Evolutionary conservation across 441 rosid species (phyloP).

Genomic region (Pelargonium cotyledonis): DNA sequence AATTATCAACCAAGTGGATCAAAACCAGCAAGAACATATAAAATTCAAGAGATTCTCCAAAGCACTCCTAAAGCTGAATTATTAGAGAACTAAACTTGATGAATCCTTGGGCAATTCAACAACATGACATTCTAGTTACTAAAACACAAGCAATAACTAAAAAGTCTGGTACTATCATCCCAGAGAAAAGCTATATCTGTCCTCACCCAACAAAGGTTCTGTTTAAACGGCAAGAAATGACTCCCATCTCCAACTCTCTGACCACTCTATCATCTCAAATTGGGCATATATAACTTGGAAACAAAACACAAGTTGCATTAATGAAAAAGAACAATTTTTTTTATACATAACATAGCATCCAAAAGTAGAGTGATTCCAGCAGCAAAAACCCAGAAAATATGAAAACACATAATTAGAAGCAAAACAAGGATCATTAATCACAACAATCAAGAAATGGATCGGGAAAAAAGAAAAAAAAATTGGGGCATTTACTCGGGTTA

Average conservation of each 20-base stretch:
- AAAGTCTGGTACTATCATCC: constrained; percentile 11
- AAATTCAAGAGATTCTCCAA: constrained; percentile 21
- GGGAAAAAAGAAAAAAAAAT: neutral
- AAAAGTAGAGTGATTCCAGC: neutral
- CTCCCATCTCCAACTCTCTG: no score
- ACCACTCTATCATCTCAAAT: neutral
- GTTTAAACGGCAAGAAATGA: no score
- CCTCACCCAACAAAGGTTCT: no score
- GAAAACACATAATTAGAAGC: neutral
- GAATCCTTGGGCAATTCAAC: constrained; percentile 16
- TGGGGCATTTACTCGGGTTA: neutral
- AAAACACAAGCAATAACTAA: constrained; percentile 14
- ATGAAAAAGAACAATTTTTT: no score
- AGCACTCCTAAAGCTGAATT: constrained; percentile 25
- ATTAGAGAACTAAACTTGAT: constrained; percentile 20
- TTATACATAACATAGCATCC: neutral
- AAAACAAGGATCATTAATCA: neutral
- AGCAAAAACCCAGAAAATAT: neutral
- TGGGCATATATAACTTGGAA: no score
- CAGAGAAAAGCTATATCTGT: neutral
- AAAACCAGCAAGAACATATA: neutral
- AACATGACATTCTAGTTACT: constrained; percentile 16
- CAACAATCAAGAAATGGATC: neutral
- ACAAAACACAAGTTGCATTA: no score
- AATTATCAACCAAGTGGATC: no score